These are phyloP conservation scores for Aspergillus nanangensis DNA, from an alignment of 495 filamentous ascomycete species.

Conservation along the genomic window DNA sequence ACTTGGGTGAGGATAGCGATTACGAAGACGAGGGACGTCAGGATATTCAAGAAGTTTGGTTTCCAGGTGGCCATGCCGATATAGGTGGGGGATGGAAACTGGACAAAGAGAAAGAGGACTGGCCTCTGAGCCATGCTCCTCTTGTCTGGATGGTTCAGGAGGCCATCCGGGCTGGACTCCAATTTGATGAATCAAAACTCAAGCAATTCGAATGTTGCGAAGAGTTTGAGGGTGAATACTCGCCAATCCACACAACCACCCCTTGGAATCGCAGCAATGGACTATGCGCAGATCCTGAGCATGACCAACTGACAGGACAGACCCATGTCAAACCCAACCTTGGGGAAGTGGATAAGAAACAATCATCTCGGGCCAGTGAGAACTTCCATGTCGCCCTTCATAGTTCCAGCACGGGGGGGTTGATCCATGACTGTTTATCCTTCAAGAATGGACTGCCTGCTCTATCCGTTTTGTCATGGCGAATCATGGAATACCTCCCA, in stretches of 20 bases:
- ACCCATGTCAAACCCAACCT: too few species aligned
- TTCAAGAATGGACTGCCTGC: constrained; percentile 59
- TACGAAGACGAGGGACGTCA: constrained; percentile 58
- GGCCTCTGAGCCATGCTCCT: constrained; percentile 67
- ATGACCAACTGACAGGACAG: too few species aligned
- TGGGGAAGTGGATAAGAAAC: constrained; percentile 19
- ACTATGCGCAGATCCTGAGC: constrained; percentile 14
- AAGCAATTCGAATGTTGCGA: constrained; percentile 60
- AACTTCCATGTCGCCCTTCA: constrained; percentile 55
- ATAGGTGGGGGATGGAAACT: constrained; percentile 82
- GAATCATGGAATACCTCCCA: constrained; percentile 79
- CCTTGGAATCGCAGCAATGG: constrained; percentile 23
- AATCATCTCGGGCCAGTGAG: constrained; percentile 26
- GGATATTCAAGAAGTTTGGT: constrained; percentile 83
- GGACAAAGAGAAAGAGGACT: constrained; percentile 44
- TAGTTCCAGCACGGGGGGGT: constrained; percentile 53
- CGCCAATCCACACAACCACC: constrained; percentile 40
- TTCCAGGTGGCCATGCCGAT: constrained; percentile 76
- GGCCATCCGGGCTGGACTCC: constrained; percentile 66
- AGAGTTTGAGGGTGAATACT: constrained; percentile 39
- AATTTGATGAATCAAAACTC: constrained; percentile 66
- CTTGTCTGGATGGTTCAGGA: constrained; percentile 84
- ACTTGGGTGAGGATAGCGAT: constrained; percentile 41
- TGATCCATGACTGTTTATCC: constrained; percentile 70
- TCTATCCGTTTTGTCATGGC: constrained; percentile 65